Percentiles rank a stretch among this genome's conserved stretches.
Evolutionary conservation across 2,329 filamentous ascomycete species (phyloP).

Genomic region (Pseudocercospora fijiensis): DNA sequence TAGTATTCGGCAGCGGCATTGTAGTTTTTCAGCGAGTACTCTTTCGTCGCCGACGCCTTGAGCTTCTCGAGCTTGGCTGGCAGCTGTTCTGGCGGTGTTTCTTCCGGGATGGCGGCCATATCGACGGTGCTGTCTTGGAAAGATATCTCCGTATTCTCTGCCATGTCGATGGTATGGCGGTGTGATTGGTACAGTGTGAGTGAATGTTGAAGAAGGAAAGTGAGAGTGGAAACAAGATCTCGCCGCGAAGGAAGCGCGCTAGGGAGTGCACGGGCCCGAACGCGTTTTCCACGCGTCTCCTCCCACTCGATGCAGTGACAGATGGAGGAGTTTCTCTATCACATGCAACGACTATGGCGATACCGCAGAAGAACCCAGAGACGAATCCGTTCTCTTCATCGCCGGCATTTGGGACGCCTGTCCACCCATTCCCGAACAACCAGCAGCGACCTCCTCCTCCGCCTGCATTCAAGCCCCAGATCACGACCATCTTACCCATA

Average conservation of each 20-base stretch:
- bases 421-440: slow-evolving; percentile 62
- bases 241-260: background rate
- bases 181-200: background rate
- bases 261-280: background rate
- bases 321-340: background rate
- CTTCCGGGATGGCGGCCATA: background rate
- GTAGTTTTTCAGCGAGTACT: slow-evolving; percentile 89
- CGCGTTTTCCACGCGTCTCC: background rate
- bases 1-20: slow-evolving; percentile 82
- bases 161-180: background rate
- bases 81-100: slow-evolving; percentile 21
- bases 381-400: slow-evolving; percentile 67
- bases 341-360: slow-evolving; percentile 12
- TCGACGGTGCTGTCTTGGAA: background rate
- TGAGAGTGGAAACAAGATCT: background rate
- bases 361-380: slow-evolving; percentile 14
- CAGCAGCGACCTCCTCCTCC: slow-evolving; percentile 44
- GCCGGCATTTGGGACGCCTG: slow-evolving; percentile 83
- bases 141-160: background rate
- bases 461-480: slow-evolving; percentile 53
- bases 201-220: background rate
- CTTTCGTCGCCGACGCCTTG: slow-evolving; percentile 73
- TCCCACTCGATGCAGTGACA: background rate
- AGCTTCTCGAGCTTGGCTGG: slow-evolving; percentile 59
- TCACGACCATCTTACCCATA: slow-evolving; percentile 74